Base-by-base conservation (phyloP, 768 basidiomycete species). In the Daedaleopsis nitida region DNA sequence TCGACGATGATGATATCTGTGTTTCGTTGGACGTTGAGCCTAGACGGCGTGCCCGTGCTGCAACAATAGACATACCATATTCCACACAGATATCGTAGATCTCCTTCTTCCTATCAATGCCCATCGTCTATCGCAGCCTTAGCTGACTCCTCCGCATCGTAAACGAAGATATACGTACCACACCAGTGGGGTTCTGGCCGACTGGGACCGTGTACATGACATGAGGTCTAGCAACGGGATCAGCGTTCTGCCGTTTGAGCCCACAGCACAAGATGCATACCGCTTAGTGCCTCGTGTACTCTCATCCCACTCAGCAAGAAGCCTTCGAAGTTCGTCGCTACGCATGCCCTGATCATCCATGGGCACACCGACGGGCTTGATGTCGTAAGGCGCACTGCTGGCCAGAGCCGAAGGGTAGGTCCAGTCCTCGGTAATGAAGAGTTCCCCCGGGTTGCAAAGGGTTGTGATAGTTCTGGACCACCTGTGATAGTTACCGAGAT, bases 181-280 rank as follows among this genome's bases (percentile, higher is more conserved):
- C 76, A 19, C 92, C 92, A 6, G 86, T 88, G 5, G 92, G 93
- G 72, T 94, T 94, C 74, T 94, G 91, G 27, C 90, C 91, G n/a
- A 91, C 80, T 0, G 91, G 89, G 13, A 92, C 78, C 5, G 85
- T 88, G 70, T 91, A 91, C 73, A 91, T 78, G 34, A 91, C 81
- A 67, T 82, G 87, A 42, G 89, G 89, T 39, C 87, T 88, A 58
- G 3, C 34, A 55, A 24, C n/a, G 60, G 21, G 60, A 38, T n/a
- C 32, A 53, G 39, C 55, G 21, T 55, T 44, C 21, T 52, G 7
- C 16, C 24, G 27, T 21, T 45, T 9, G 34, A 59, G 13, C 23
- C 17, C 3, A 42, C 13, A 42, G 17, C 23, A 37, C 19, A 16
- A 39, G 55, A 34, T n/a, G 2, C 21, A 35, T 72, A 86, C 83